Percentiles rank a stretch among this genome's conserved stretches.
Conservation (phyloP, 441 rosid genomes). For the Cnidoscolus chayamansa region DNA sequence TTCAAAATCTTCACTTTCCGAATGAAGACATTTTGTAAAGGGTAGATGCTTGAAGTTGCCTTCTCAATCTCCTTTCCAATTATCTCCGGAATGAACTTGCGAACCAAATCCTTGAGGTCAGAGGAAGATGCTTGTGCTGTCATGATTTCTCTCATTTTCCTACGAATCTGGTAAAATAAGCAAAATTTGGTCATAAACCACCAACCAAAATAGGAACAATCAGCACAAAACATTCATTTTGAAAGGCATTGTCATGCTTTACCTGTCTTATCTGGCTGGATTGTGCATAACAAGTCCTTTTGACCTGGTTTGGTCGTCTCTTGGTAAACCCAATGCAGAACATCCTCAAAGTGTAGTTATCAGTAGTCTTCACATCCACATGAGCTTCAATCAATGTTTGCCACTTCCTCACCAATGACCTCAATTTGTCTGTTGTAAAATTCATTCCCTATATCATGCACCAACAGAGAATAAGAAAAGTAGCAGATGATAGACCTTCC, state of each 20-base stretch:
- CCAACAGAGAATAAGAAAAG: neutral
- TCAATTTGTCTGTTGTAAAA: conserved; percentile 80
- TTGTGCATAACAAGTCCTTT: conserved; percentile 88
- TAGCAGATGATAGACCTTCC: neutral
- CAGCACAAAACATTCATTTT: neutral
- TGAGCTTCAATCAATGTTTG: conserved; percentile 87
- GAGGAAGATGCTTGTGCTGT: conserved; percentile 61
- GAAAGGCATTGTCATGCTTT: neutral
- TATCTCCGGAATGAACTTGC: conserved; percentile 63
- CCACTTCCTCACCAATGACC: conserved; percentile 90
- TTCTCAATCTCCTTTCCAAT: conserved; percentile 78
- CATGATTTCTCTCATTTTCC: conserved; percentile 78
- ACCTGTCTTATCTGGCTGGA: conserved; percentile 88
- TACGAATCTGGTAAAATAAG: conserved; percentile 46
- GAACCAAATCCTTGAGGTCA: conserved; percentile 66
- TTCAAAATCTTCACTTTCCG: conserved; percentile 80
- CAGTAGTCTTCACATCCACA: conserved; percentile 90
- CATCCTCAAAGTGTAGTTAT: conserved; percentile 67
- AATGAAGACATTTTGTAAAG: conserved; percentile 71
- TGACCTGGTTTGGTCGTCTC: conserved; percentile 84
- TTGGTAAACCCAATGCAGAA: conserved; percentile 91
- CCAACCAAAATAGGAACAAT: neutral
- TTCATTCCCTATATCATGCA: conserved; percentile 46
- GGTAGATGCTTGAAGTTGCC: conserved; percentile 62
- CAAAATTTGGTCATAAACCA: neutral